Conservation (phyloP, 75 land plant genomes). For the Ceratopteris richardii region DNA sequence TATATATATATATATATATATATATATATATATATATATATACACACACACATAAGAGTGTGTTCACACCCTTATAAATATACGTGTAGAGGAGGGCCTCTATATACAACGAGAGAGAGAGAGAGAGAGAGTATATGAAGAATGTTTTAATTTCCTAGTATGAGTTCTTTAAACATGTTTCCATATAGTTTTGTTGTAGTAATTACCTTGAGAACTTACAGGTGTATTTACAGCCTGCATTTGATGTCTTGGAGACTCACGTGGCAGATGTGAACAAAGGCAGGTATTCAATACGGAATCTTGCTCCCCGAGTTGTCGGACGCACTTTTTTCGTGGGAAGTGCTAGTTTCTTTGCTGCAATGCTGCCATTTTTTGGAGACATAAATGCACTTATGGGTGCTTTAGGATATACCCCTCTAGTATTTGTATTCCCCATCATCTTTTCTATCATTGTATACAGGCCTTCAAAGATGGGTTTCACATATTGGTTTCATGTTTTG, state of each 20-base stretch:
- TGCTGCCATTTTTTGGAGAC: conserved; percentile 34
- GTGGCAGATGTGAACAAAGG: conserved; percentile 15
- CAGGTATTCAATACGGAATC: conserved; percentile 19
- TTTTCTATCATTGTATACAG: conserved; percentile 15
- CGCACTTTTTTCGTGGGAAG: conserved; percentile 14
- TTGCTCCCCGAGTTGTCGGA: conserved; percentile 20
- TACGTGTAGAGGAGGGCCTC: too few species aligned
- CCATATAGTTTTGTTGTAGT: too few species aligned
- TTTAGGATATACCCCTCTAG: conserved; percentile 22
- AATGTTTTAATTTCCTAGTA: too few species aligned
- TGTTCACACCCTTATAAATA: too few species aligned
- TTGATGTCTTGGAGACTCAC: conserved; percentile 22
- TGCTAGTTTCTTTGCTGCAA: conserved; percentile 23
- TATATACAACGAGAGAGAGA: too few species aligned
- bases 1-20: too few species aligned
- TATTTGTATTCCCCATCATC: conserved; percentile 23
- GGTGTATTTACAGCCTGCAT: conserved; percentile 32
- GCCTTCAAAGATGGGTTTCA: conserved; percentile 14
- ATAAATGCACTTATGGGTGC: conserved; percentile 33
- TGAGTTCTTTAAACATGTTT: too few species aligned
- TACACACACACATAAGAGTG: too few species aligned
- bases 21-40: too few species aligned
- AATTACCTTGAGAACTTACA: neutral
- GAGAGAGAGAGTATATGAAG: too few species aligned
- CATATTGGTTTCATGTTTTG: conserved; percentile 16